Percentiles rank a stretch among this genome's conserved stretches.
These are phyloP conservation scores for Alternaria atra DNA, from an alignment of 2,329 filamentous ascomycete species.

Conservation along the genomic window DNA sequence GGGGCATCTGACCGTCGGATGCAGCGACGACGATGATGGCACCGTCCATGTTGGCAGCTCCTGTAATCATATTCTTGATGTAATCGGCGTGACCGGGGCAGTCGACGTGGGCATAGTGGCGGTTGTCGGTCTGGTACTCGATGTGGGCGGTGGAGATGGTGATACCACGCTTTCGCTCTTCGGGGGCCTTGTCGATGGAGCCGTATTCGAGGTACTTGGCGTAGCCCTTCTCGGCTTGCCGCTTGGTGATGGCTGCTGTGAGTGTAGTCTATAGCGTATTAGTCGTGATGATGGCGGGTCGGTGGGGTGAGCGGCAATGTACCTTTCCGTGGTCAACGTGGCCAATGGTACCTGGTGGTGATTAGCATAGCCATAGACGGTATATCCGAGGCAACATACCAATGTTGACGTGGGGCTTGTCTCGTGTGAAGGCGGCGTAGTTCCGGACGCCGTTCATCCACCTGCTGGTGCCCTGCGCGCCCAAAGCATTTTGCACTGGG, in stretches of 20 bases:
- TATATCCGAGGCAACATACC: slow-evolving; percentile 63
- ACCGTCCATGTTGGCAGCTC: slow-evolving; percentile 99
- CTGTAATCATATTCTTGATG: slow-evolving; percentile 99
- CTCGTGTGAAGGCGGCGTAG: slow-evolving; percentile 79
- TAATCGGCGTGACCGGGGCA: slow-evolving; percentile 99
- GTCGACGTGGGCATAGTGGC: slow-evolving; percentile 99
- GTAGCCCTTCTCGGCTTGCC: slow-evolving; percentile 92
- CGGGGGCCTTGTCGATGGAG: slow-evolving; percentile 97
- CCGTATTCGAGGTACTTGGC: slow-evolving; percentile 97
- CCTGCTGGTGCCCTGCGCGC: slow-evolving; percentile 68
- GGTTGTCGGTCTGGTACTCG: slow-evolving; percentile 92
- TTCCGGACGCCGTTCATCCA: slow-evolving; percentile 71
- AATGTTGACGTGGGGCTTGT: slow-evolving; percentile 98
- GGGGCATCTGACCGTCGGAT: slow-evolving; percentile 99
- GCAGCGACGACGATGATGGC: slow-evolving; percentile 98
- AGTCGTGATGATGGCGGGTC: slow-evolving; percentile 21
- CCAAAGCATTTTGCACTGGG: slow-evolving; percentile 77
- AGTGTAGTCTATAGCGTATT: slow-evolving; percentile 78
- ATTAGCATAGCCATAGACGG: slow-evolving; percentile 18
- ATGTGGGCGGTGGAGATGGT: slow-evolving; percentile 99
- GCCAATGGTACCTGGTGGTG: slow-evolving; percentile 81
- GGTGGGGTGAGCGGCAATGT: slow-evolving; percentile 19
- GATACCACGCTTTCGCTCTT: slow-evolving; percentile 99
- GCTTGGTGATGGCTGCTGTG: slow-evolving; percentile 98
- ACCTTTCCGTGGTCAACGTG: slow-evolving; percentile 99